Percentiles rank a stretch among this genome's conserved stretches.
These are phyloP conservation scores for Dictyophora rubrovolvata DNA, from an alignment of 768 basidiomycete species.

Conservation along the genomic window DNA sequence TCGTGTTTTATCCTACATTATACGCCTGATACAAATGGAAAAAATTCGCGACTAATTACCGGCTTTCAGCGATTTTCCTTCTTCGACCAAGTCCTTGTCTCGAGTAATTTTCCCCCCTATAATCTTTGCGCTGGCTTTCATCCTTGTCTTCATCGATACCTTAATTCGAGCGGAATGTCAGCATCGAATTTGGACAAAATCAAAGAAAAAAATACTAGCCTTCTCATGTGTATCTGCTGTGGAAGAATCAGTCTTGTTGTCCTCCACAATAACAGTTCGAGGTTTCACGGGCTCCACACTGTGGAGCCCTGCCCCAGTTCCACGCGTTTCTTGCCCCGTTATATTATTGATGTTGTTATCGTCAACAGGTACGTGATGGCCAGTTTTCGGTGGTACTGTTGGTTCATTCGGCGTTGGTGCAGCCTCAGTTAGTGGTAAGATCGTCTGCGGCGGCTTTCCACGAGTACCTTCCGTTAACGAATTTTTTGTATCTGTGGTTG, in stretches of 20 bases:
- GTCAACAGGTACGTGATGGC: too few species aligned
- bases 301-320: neutral
- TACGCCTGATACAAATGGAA: neutral
- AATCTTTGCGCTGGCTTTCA: conserved; percentile 1
- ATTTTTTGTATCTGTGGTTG: too few species aligned
- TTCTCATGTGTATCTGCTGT: neutral
- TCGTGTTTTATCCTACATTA: neutral
- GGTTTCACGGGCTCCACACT: neutral
- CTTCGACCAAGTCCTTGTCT: neutral
- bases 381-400: too few species aligned
- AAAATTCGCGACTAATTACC: neutral
- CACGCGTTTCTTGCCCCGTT: neutral
- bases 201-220: neutral
- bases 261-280: neutral
- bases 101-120: neutral
- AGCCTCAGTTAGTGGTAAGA: too few species aligned
- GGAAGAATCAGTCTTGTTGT: neutral
- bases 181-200: neutral
- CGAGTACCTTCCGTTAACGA: neutral
- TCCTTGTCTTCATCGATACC: neutral
- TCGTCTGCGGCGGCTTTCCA: too few species aligned
- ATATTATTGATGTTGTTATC: neutral
- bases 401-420: too few species aligned
- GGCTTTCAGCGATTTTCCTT: neutral
- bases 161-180: neutral